Evolutionary conservation across 2,329 filamentous ascomycete species (phyloP).

Genomic region (Mycosphaerella arachidis): DNA sequence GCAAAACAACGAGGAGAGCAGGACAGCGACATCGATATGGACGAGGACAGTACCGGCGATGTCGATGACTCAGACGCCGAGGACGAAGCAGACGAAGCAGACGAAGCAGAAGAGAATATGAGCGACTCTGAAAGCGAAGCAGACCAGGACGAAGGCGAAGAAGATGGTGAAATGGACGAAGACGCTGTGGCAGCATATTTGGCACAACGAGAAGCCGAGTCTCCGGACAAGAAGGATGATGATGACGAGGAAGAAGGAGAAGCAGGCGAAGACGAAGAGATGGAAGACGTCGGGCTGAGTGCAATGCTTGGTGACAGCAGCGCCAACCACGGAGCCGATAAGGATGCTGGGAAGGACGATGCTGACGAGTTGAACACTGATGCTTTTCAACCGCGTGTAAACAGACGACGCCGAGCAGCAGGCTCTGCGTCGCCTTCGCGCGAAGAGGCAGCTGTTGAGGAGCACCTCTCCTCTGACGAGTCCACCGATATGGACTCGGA

Average conservation of each 20-base stretch:
- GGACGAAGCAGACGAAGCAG: constrained; percentile 37
- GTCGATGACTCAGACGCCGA: constrained; percentile 34
- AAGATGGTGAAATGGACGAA: constrained; percentile 55
- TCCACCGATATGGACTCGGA: constrained; percentile 36
- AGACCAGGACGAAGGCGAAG: constrained; percentile 44
- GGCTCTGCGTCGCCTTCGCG: constrained; percentile 1
- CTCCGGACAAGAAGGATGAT: constrained; percentile 23
- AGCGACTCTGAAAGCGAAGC: constrained; percentile 34
- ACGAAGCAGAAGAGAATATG: constrained; percentile 27
- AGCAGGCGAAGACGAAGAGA: constrained; percentile 6
- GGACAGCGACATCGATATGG: constrained; percentile 30
- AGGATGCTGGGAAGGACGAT: constrained; percentile 1
- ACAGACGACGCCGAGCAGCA: constrained; percentile 1
- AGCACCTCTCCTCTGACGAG: constrained; percentile 34
- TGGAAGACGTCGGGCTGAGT: constrained; percentile 5
- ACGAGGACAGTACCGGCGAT: constrained; percentile 17
- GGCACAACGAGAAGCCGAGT: constrained; percentile 26
- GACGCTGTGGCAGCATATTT: constrained; percentile 30
- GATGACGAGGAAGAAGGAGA: constrained; percentile 9
- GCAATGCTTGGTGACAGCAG: background rate
- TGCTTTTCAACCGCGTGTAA: background rate
- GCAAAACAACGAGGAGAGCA: constrained; percentile 30
- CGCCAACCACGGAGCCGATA: background rate
- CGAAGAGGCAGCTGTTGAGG: background rate
- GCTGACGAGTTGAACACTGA: background rate